Base-by-base conservation (phyloP, 352 stramenopile genomes). In the Globisporangium solare region DNA sequence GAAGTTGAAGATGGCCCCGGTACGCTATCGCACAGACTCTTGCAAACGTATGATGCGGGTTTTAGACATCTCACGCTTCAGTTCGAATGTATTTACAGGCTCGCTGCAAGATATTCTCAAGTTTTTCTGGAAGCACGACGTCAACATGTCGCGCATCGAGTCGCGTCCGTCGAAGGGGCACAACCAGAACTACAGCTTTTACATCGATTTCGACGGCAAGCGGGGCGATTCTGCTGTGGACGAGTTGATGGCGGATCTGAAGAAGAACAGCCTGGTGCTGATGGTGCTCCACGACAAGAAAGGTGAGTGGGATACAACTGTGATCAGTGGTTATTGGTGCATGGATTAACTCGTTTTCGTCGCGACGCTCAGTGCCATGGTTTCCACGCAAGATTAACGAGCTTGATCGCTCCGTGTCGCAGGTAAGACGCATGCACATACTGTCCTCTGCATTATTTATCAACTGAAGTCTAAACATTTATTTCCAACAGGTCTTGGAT, bases 71-170 rank as follows among this genome's bases (percentile, higher is more conserved):
- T 35, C 27, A 35, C 5, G 27, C 27, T 35, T 10, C 6, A 3
- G 24, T 5, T 27, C 40, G n/a, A 22, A 10, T 42, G 15, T 3
- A n/a, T 46, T 37, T 8, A 27, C 84, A 47, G 95, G 96, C 17
- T 88, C 94, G 18, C 74, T 99, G 46, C 88, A 98, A 64, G 88
- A 98, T 46, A 96, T 97, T 60, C 76, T 99, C 59, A 89, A 87
- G 70, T 98, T 97, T 59, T 98, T 98, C 77, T 98, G 92, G 91
- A 98, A 98, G 66, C 94, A 98, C 71, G 89, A 98, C 61, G 79
- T 99, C 31, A 98, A 98, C 75, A 94, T 99, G 74, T 97, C 90
- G 40, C 85, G 93, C 52, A 98, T 99, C 64, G 96, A 99, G 80
- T 97, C 87, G 31, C 89, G 94, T 32, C 95, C 95, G 12, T 73